phyloP scores from a whole-genome alignment of 1,139 yeast species.

The Scheffersomyces lignicola region DNA sequence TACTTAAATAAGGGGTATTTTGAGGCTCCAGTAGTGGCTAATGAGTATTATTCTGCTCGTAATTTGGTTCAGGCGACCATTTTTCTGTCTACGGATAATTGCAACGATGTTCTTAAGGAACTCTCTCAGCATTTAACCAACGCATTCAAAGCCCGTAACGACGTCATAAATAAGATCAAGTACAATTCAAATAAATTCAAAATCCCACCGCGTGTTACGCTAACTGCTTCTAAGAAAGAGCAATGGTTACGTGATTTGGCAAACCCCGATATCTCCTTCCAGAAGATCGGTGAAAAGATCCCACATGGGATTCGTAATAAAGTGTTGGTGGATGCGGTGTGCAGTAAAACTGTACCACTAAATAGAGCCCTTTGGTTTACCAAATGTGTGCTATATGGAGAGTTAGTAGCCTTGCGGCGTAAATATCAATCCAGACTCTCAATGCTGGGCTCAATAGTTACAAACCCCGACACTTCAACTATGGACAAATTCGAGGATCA shows the following conservation, averaged over 20 bases:
- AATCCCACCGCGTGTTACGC: slow-evolving; percentile 84
- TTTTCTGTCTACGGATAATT: slow-evolving; percentile 38
- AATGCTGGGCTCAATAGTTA: slow-evolving; percentile 10
- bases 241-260: slow-evolving; percentile 84
- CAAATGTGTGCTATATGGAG: slow-evolving; percentile 82
- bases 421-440: slow-evolving; percentile 31
- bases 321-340: slow-evolving; percentile 69
- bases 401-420: slow-evolving; percentile 65
- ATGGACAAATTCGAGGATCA: slow-evolving; percentile 47
- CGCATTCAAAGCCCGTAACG: slow-evolving; percentile 63
- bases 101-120: slow-evolving; percentile 38
- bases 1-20: slow-evolving; percentile 45
- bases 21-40: slow-evolving; percentile 59
- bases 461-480: slow-evolving; percentile 10
- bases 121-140: slow-evolving; percentile 56
- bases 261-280: slow-evolving; percentile 61
- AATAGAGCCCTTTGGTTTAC: slow-evolving; percentile 87
- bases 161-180: slow-evolving; percentile 61
- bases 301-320: slow-evolving; percentile 89
- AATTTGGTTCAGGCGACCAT: slow-evolving; percentile 49
- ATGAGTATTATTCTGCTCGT: slow-evolving; percentile 52
- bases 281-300: slow-evolving; percentile 70
- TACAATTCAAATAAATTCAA: slow-evolving; percentile 56
- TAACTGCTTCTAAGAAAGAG: slow-evolving; percentile 83
- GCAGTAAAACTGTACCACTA: slow-evolving; percentile 65